Base-by-base conservation (phyloP, 768 basidiomycete genomes). In the Lentinula detonsa region DNA sequence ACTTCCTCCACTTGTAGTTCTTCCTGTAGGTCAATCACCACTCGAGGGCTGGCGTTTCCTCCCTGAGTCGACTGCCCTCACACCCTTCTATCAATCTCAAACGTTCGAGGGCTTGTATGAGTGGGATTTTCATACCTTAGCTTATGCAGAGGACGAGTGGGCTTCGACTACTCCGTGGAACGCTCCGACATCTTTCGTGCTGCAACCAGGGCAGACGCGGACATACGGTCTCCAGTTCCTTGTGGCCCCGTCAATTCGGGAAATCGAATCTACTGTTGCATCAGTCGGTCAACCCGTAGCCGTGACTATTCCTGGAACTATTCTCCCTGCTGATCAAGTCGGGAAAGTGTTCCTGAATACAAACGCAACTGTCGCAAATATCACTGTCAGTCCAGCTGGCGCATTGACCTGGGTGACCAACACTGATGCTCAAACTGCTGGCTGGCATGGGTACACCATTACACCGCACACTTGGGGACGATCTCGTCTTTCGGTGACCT, bases 21-120 rank as follows among this genome's bases (percentile, higher is more conserved):
- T 76, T 5, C 81, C 82, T 21, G 75, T 72, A 0, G 75, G 73
- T 0, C 69, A 73, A 48, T 78, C 77, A 7, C 82, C 83, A n/a
- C 69, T 85, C 18, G 83, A 85, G 68, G 83, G 82, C 28, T 85
- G 82, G 82, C 73, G 82, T 35, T 84, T 83, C 67, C 76, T 85
- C 56, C 75, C 78, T 2, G 82, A 83, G 66, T 74, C 75, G 21
- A 82, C 81, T 0, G 70, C 75, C 3, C 73, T 69, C 1, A 63
- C 76, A 1, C 79, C 80, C 1, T 79, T 71, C 61, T 85, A 85
- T 64, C 82, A 84, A 64, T 83, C 81, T 1, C 83, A 85, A 65
- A 85, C 83, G 0, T 85, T 85, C 64, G 83, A 85, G 65, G 83
- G 76, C 0, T 66, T 84, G 13, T 83, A 83, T 69, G 83, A 84